Evolutionary conservation across 768 basidiomycete genomes (phyloP).

Genomic region (Daedalea quercina): DNA sequence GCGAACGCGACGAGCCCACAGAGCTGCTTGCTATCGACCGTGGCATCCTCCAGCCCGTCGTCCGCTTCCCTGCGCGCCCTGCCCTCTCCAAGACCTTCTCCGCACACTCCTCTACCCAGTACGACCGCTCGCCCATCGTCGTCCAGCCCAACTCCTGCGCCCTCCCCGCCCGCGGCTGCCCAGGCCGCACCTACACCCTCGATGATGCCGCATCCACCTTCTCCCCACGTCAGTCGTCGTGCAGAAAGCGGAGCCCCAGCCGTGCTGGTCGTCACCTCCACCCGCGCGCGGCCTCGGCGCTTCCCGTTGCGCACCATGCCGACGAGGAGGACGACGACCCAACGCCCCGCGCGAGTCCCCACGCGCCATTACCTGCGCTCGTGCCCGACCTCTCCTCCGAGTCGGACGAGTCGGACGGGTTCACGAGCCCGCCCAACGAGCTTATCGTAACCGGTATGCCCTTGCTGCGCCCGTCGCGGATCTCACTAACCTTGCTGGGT

Average conservation of each 20-base stretch:
- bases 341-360: slow-evolving; percentile 20
- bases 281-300: slow-evolving; percentile 31
- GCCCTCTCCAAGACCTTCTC: slow-evolving; percentile 31
- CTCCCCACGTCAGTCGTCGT: background rate
- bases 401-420: slow-evolving; percentile 57
- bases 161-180: slow-evolving; percentile 73
- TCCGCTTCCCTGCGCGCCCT: slow-evolving; percentile 43
- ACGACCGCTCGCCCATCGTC: slow-evolving; percentile 78
- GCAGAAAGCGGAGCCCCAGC: background rate
- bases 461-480: slow-evolving; percentile 9
- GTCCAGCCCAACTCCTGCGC: slow-evolving; percentile 68
- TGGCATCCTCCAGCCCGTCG: slow-evolving; percentile 38
- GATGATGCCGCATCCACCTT: slow-evolving; percentile 25
- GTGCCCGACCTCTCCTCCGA: slow-evolving; percentile 54
- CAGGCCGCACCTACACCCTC: slow-evolving; percentile 59
- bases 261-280: slow-evolving; percentile 35
- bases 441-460: background rate
- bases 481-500: slow-evolving; percentile 2
- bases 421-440: slow-evolving; percentile 31
- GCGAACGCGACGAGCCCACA: slow-evolving; percentile 21
- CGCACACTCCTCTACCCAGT: slow-evolving; percentile 39
- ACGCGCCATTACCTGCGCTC: slow-evolving; percentile 32
- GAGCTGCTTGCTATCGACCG: slow-evolving; percentile 44
- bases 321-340: slow-evolving; percentile 19
- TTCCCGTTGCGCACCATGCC: slow-evolving; percentile 10